Conservation (phyloP, 164 flowering plant genomes). For the Chimonanthus praecox region DNA sequence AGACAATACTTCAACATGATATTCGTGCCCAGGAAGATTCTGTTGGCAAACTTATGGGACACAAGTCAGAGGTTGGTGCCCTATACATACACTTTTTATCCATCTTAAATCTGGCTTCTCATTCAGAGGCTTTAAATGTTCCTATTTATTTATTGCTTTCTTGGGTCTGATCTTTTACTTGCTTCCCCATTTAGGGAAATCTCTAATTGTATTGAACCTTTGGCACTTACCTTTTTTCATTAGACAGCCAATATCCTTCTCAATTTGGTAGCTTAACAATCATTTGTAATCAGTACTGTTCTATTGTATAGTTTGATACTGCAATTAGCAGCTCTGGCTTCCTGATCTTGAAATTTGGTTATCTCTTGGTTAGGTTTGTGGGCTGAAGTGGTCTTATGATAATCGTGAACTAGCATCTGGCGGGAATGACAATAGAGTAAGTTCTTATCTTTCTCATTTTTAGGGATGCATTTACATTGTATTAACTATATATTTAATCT, state of each 20-base stretch:
- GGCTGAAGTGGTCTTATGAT: conserved; percentile 97
- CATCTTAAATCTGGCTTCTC: neutral
- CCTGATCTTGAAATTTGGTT: neutral
- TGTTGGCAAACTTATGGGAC: conserved; percentile 83
- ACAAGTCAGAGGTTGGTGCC: conserved; percentile 83
- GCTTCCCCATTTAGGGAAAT: neutral
- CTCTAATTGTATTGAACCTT: neutral
- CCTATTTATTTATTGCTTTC: neutral
- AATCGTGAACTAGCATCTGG: conserved; percentile 96
- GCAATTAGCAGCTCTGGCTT: neutral
- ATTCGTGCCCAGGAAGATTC: conserved; percentile 75
- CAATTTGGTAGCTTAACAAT: neutral
- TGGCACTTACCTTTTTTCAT: neutral
- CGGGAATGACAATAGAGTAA: conserved; percentile 89
- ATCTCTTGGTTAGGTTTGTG: conserved; percentile 62
- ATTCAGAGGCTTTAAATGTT: neutral
- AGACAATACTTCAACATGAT: conserved; percentile 87
- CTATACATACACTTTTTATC: too few species aligned
- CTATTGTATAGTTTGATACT: neutral
- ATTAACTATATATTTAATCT: too few species aligned
- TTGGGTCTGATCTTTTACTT: neutral
- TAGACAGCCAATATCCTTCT: neutral
- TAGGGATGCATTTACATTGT: too few species aligned
- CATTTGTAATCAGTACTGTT: neutral
- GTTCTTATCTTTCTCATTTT: conserved; percentile 13